Base-by-base conservation (phyloP, 1,284 basidiomycete species). In the Pseudozyma hubeiensis region DNA sequence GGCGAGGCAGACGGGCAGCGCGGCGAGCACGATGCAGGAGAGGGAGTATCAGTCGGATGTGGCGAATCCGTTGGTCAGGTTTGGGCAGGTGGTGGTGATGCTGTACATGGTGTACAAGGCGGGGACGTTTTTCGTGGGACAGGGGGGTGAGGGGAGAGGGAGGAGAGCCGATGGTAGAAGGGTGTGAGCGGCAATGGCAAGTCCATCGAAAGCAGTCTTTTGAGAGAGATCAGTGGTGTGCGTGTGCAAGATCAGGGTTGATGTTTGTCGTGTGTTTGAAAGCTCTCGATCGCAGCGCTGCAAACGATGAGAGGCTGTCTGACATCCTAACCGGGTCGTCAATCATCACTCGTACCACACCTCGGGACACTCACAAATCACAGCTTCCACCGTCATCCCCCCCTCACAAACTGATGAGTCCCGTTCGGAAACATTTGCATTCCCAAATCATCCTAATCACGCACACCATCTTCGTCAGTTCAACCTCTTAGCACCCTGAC, bases 61-160 rank as follows among this genome's bases (percentile, higher is more conserved):
- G 24, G 50, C 71, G 0, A 80, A 77, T 46, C 64, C 76, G 4
- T n/a, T 80, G 7, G 41, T 75, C 5, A 56, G 80, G 11, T 79
- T 82, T 39, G 48, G 68, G 1, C 81, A 82, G 62, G 79, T 81
- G 14, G 52, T 68, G 3, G 62, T 70, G 6, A 51, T 79, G 54
- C n/a, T 82, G 31, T 63, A 52, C 24, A 10, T 73, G 41, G 63
- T 77, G 7, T 77, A 67, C 17, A 79, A 76, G 64, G 64, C 64
- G 1, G 77, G 77, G 0, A 69, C 61, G 14, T 56, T 64, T 19
- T 75, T 75, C 13, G 59, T 60, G 3, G 61, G 47, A 4, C n/a
- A 43, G 34, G 17, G 49, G 40, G 43, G 29, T 14, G 48, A 35
- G 19, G 52, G 48, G 43, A 17, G 7, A 19, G 35, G 16, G 2